phyloP scores from a whole-genome alignment of 140 eudicot species.

The Erigeron philadelphicus region DNA sequence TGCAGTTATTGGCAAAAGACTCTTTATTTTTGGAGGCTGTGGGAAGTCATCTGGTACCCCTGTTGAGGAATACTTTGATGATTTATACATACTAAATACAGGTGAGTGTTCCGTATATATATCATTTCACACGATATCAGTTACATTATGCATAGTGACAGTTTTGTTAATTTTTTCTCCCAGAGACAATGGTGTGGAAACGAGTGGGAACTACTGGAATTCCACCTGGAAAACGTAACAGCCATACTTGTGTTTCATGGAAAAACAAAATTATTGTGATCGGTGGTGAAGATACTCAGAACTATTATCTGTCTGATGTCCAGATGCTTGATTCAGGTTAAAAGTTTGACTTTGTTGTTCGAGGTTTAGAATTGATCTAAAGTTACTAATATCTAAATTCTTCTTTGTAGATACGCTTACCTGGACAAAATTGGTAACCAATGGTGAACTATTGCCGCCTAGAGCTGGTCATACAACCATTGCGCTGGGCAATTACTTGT shows the following conservation, averaged over 20 bases:
- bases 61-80: conserved; percentile 73
- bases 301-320: conserved; percentile 83
- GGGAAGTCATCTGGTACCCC: conserved; percentile 59
- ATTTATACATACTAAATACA: conserved; percentile 76
- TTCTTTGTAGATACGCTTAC: conserved; percentile 60
- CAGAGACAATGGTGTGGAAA: conserved; percentile 92
- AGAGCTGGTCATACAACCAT: conserved; percentile 97
- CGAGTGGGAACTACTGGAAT: conserved; percentile 70
- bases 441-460: conserved; percentile 84
- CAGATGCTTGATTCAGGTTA: conserved; percentile 96
- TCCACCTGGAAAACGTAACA: conserved; percentile 87
- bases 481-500: conserved; percentile 65
- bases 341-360: conserved; percentile 17
- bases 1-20: conserved; percentile 85
- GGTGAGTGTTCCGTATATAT: conserved; percentile 34
- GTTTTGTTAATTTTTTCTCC: not conserved
- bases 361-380: conserved; percentile 4
- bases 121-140: not conserved
- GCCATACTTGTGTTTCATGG: conserved; percentile 97
- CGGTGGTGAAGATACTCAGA: conserved; percentile 84
- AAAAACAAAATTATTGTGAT: conserved; percentile 79
- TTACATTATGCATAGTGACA: not conserved
- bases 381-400: conserved; percentile 19
- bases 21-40: conserved; percentile 93
- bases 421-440: conserved; percentile 77